phyloP scores from a whole-genome alignment of 208 protist genomes.

The Eutreptiella sp. region DNA sequence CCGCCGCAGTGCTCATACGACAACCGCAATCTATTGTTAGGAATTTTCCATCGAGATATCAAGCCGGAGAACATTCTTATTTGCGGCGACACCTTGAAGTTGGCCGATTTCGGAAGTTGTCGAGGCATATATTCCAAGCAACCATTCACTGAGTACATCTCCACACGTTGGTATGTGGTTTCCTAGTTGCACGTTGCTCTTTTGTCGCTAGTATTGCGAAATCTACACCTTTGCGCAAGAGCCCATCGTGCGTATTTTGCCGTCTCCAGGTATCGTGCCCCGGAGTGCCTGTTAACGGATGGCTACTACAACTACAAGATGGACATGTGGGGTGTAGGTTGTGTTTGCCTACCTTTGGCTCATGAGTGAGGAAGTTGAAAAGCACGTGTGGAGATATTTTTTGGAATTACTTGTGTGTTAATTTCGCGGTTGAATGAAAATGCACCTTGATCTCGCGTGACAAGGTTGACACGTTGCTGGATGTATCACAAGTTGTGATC shows the following conservation, averaged over 20 bases:
- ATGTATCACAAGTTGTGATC: not conserved
- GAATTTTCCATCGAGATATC: slow-evolving; percentile 95
- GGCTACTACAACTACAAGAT: slow-evolving; percentile 76
- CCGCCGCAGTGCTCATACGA: too few relatives aligned
- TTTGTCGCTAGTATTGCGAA: too few relatives aligned
- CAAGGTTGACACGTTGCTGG: not conserved
- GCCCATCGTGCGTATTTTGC: too few relatives aligned
- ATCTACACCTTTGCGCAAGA: not conserved
- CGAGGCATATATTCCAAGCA: slow-evolving; percentile 65
- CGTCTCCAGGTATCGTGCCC: too few relatives aligned
- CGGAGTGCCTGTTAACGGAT: slow-evolving; percentile 75
- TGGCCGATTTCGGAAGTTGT: slow-evolving; percentile 94
- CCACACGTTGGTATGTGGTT: slow-evolving; percentile 73
- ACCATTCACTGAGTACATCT: slow-evolving; percentile 78
- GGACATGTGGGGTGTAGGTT: slow-evolving; percentile 70
- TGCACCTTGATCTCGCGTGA: slow-evolving; percentile 24
- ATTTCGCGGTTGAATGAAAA: too few relatives aligned
- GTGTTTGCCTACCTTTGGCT: too few relatives aligned
- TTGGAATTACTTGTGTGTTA: too few relatives aligned
- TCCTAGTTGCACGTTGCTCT: too few relatives aligned
- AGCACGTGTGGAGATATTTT: too few relatives aligned
- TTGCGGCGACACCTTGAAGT: slow-evolving; percentile 79
- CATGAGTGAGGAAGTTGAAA: too few relatives aligned
- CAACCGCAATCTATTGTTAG: too few relatives aligned
- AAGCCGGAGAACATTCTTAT: slow-evolving; percentile 94